Base-by-base conservation (phyloP, 306 rosid genomes). In the Cucurbita moschata region DNA sequence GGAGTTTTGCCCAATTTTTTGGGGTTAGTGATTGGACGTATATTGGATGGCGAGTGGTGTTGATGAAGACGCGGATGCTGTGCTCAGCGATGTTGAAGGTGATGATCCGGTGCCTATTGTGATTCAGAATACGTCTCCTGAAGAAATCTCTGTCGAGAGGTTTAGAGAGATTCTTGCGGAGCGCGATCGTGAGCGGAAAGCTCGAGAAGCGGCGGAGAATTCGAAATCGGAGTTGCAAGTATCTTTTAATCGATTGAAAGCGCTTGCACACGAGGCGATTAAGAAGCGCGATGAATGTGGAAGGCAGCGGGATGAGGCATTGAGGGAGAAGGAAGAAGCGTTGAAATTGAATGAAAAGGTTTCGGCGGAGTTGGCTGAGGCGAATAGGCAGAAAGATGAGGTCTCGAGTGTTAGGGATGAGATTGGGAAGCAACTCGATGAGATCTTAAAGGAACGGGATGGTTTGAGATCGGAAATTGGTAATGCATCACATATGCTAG, bases 41-140 rank as follows among this genome's bases (percentile, higher is more conserved):
- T 63, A 42, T 74, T 72, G 52, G 76, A 94, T 94, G 98, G 83
- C 97, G 72, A 86, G 83, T 79, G 65, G 77, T 64, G 88, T 85
- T 60, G 86, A 84, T 63, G 83, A 82, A 4, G 98, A 90, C 76
- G 80, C 79, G 57, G 96, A 94, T 78, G 91, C 91, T 60, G 91
- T 94, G 56, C 95, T 94, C 75, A 94, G 99, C 77, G 99, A 94
- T 69, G 96, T 94, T 70, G 99, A 94, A 71, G 90, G 81, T 23
- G 96, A 85, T 15, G 95, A 89, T 68, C 83, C 92, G 15, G 81
- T 44, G 75, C 86, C 92, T 74, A 77, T 81, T 40, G 44, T 46
- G 37, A 62, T 80, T 0, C 77, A 75, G 43, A 51, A 76, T 71
- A 61, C 91, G 14, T 65, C 84, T 10, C 72, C 83, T 16, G 96